Percentiles rank a stretch among this genome's conserved stretches.
Conservation (phyloP, 768 basidiomycete species). For the Leccinum aurantiacum region DNA sequence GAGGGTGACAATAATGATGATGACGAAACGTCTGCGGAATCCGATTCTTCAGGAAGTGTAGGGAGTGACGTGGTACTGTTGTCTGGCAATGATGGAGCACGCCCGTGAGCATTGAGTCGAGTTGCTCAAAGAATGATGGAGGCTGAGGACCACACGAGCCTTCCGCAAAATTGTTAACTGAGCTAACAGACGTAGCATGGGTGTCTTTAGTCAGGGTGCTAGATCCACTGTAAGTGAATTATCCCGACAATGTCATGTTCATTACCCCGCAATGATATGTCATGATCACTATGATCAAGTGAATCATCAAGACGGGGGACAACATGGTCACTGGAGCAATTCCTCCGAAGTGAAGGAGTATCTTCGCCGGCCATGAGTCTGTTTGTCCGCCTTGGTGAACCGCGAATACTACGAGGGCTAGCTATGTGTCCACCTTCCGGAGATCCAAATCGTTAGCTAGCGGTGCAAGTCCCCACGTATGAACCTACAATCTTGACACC, state of each 20-base stretch:
- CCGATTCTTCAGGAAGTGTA: constrained; percentile 42
- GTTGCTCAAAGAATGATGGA: constrained; percentile 59
- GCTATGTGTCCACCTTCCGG: constrained; percentile 58
- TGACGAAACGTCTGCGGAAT: constrained; percentile 25
- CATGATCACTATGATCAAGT: constrained; percentile 41
- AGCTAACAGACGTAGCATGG: constrained; percentile 54
- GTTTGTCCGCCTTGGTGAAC: constrained; percentile 61
- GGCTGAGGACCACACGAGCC: constrained; percentile 35
- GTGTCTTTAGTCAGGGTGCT: constrained; percentile 50
- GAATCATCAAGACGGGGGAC: constrained; percentile 45
- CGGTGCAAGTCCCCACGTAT: background rate
- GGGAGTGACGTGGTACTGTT: constrained; percentile 37
- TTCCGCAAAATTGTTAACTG: constrained; percentile 41
- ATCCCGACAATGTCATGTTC: constrained; percentile 52
- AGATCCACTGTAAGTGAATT: too few relatives aligned
- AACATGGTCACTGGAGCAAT: constrained; percentile 43
- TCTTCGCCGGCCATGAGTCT: constrained; percentile 35
- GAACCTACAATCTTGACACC: constrained; percentile 66
- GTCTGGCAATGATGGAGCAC: constrained; percentile 39
- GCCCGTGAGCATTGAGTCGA: constrained; percentile 52
- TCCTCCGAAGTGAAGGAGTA: constrained; percentile 40
- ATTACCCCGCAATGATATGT: constrained; percentile 44
- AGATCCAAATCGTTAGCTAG: constrained; percentile 30
- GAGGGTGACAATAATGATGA: constrained; percentile 28
- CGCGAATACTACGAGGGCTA: constrained; percentile 67